These are phyloP conservation scores for barley (Hordeum vulgare) DNA, from an alignment of 176 grass and related monocot genomes.

Conservation along the genomic window DNA sequence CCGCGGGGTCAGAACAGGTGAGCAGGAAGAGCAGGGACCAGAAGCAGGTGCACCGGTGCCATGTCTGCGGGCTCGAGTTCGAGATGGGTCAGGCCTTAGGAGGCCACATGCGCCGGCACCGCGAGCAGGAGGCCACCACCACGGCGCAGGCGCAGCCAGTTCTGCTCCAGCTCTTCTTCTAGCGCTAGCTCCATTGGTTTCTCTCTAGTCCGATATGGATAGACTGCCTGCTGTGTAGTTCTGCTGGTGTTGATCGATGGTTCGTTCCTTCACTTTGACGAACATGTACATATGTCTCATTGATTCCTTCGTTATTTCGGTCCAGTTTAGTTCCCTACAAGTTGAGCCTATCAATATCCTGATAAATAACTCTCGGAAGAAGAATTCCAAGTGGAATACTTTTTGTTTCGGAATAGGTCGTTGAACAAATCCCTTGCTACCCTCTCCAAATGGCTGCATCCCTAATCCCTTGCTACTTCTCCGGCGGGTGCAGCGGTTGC, in stretches of 20 bases:
- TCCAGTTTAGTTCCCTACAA: too few relatives aligned
- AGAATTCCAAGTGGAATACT: too few relatives aligned
- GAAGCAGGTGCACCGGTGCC: constrained; percentile 10
- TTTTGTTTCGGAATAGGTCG: too few relatives aligned
- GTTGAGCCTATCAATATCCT: too few relatives aligned
- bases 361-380: too few relatives aligned
- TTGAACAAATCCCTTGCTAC: too few relatives aligned
- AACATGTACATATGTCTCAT: background rate
- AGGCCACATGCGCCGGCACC: constrained; percentile 62
- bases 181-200: background rate
- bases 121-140: background rate
- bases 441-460: too few relatives aligned
- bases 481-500: too few relatives aligned
- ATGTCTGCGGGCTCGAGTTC: constrained; percentile 45
- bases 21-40: background rate
- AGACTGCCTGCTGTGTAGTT: too few relatives aligned
- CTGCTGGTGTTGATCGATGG: background rate
- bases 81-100: constrained; percentile 57
- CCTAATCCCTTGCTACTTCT: too few relatives aligned
- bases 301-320: too few relatives aligned
- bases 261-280: background rate
- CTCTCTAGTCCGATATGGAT: too few relatives aligned
- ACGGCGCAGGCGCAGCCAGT: constrained; percentile 23
- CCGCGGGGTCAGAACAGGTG: background rate
- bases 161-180: constrained; percentile 42